Evolutionary conservation across 2,329 filamentous ascomycete genomes (phyloP), one percentile per base, ranked within the genome.

Genomic region (Aphanoascus verrucosus): DNA sequence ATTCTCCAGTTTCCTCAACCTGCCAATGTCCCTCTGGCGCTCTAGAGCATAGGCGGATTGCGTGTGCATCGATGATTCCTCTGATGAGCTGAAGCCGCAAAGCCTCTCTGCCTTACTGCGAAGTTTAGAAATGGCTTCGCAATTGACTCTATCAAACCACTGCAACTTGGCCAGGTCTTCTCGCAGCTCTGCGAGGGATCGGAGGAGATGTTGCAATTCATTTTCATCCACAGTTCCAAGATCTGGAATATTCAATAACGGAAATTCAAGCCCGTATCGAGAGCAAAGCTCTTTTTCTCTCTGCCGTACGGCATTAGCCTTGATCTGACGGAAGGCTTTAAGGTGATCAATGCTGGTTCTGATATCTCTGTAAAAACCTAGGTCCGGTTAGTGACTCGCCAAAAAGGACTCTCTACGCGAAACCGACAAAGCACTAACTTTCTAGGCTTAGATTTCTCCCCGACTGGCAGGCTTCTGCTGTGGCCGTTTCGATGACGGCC

Each of bases 141-240:
- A 17, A 46, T 63, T 63, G 35, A 63, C 55, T 12, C 53, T 55
- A 35, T 49, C 54, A 40, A 55, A 61, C 54, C 56, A 57, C 28
- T 56, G 57, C 11, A 60, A 6, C 12, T 57, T 59, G 2, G 45
- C 38, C 3, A 61, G 52, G n/a, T 56, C 51, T n/a, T 53, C 32
- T 12, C 46, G 54, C 5, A 62, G 42, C 2, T 59, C 56, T 9
- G 17, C 8, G 14, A 55, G 28, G 11, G 43, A 34, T 8, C 46
- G 46, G 14, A 14, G n/a, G 20, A 50, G 8, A 41, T 56, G 20
- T 5, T 46, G 6, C 14, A 48, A 9, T 32, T 54, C 46, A 17
- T 3, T 6, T 20, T 42, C 14, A 37, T 46, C 12, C 8, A 47
- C 11, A 12, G 9, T 12, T 11, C 7, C 28, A 19, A 49, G 15